These are phyloP conservation scores for Capronia epimyces DNA, from an alignment of 2,329 filamentous ascomycete species.

Conservation along the genomic window DNA sequence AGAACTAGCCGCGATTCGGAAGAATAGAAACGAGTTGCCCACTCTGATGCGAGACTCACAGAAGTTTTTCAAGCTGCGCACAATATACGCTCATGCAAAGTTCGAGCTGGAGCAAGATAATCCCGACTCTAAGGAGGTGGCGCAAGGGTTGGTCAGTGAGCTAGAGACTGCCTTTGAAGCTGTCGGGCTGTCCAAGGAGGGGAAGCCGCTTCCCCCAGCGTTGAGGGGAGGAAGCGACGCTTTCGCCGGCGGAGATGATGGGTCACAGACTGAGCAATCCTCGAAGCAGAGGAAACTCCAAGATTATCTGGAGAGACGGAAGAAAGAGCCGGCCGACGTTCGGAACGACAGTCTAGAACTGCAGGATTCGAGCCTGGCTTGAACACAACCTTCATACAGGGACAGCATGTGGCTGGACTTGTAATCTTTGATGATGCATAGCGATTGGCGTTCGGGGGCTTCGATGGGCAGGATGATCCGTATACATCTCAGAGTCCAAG, in stretches of 20 bases:
- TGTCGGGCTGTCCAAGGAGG: conserved; percentile 17
- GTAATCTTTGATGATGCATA: background rate
- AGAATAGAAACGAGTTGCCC: conserved; percentile 8
- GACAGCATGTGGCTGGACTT: background rate
- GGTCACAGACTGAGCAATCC: background rate
- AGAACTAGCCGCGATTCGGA: conserved; percentile 15
- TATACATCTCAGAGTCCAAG: background rate
- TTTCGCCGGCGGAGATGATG: background rate
- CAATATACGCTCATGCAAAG: conserved; percentile 15
- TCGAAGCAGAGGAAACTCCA: conserved; percentile 14
- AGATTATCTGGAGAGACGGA: conserved; percentile 14
- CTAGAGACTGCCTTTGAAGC: conserved; percentile 17
- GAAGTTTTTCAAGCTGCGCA: conserved; percentile 8
- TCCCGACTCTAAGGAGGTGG: conserved; percentile 17
- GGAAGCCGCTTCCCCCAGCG: conserved; percentile 5
- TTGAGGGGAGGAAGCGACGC: background rate
- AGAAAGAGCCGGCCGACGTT: background rate
- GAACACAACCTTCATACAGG: background rate
- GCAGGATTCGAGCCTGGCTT: background rate
- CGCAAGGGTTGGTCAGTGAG: conserved; percentile 18
- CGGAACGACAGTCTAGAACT: background rate
- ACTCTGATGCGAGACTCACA: conserved; percentile 10
- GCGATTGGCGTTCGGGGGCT: background rate
- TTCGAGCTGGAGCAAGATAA: conserved; percentile 15
- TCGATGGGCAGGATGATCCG: background rate